Evolutionary conservation across 768 basidiomycete genomes (phyloP), one percentile per base, ranked within the genome.

Genomic region (Kwoniella europaea): DNA sequence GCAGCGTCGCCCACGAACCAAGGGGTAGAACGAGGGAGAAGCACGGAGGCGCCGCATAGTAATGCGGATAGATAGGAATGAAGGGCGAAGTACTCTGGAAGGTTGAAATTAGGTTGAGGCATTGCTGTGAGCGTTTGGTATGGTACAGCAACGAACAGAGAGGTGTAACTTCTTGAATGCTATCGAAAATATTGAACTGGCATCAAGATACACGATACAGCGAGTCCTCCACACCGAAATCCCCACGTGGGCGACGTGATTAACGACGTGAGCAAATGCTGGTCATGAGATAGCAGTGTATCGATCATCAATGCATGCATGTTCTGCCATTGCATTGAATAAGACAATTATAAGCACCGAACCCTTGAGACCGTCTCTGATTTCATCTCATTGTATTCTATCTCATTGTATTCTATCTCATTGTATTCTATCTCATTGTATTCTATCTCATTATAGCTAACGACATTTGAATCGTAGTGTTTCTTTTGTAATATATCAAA

Each of bases 51-150:
- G 20, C 72, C 71, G 54, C 75, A 46, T 46, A 82, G 76, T 4
- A 80, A 66, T 35, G 65, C 42, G 44, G 75, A 71, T 4, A 78
- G 72, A 55, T 79, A 73, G 15, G 74, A 57, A 22, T 75, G 77
- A 5, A 76, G 74, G 16, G 77, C 72, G 52, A 82, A 62, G 71
- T 79, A 77, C 22, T 75, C 64, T 18, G 71, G 71, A 18, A 76
- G 72, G 29, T 61, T 61, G 59, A 61, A 61, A 9, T 4, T 44
- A 4, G 10, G 41, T 43, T 61, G 43, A 18, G 59, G 59, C 59
- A 61, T 61, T 29, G 15, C 20, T 24, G n/a, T n/a, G 54, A 52
- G 15, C 20, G 3, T n/a, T 55, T 20, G 54, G 20, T 55, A n/a
- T 12, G 54, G 20, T 20, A 22, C 22, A 12, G n/a, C 35, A 35